These are phyloP conservation scores for Euphrasia confusa DNA, from an alignment of 257 asterid genomes.

Conservation along the genomic window DNA sequence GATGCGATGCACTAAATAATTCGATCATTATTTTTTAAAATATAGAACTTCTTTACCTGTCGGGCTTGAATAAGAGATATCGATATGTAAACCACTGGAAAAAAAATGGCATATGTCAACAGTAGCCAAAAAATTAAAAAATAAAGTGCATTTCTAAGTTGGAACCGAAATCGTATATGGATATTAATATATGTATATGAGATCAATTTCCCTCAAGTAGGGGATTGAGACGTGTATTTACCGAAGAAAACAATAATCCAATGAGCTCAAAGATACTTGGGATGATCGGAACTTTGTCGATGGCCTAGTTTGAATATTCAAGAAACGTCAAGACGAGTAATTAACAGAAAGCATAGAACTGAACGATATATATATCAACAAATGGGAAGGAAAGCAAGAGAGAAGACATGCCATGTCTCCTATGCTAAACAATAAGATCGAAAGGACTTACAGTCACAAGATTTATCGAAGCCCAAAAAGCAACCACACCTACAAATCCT, in stretches of 20 bases:
- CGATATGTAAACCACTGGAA: slow-evolving; percentile 90
- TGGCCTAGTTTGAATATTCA: slow-evolving; percentile 42
- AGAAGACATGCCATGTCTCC: background rate
- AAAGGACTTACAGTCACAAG: slow-evolving; percentile 49
- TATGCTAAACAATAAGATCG: slow-evolving; percentile 5
- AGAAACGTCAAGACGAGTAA: slow-evolving; percentile 18
- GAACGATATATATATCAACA: slow-evolving; percentile 3
- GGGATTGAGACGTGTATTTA: slow-evolving; percentile 34
- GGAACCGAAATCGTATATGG: background rate
- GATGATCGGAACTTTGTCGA: slow-evolving; percentile 69
- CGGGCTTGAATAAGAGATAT: slow-evolving; percentile 88
- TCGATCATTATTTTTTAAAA: slow-evolving; percentile 8
- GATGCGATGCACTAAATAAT: background rate
- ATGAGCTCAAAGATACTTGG: slow-evolving; percentile 71
- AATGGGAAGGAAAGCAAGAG: background rate
- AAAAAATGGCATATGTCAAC: slow-evolving; percentile 20
- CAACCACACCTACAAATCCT: slow-evolving; percentile 82
- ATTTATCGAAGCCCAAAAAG: slow-evolving; percentile 71
- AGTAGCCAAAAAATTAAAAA: slow-evolving; percentile 13
- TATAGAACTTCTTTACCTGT: slow-evolving; percentile 45
- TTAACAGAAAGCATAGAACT: slow-evolving; percentile 15
- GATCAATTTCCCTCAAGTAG: slow-evolving; percentile 2
- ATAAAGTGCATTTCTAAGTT: background rate
- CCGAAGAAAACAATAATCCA: slow-evolving; percentile 73
- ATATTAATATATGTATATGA: background rate